Percentiles rank a stretch among this genome's conserved stretches.
These are phyloP conservation scores for Melampsora americana DNA, from an alignment of 1,284 basidiomycete genomes.

Conservation along the genomic window DNA sequence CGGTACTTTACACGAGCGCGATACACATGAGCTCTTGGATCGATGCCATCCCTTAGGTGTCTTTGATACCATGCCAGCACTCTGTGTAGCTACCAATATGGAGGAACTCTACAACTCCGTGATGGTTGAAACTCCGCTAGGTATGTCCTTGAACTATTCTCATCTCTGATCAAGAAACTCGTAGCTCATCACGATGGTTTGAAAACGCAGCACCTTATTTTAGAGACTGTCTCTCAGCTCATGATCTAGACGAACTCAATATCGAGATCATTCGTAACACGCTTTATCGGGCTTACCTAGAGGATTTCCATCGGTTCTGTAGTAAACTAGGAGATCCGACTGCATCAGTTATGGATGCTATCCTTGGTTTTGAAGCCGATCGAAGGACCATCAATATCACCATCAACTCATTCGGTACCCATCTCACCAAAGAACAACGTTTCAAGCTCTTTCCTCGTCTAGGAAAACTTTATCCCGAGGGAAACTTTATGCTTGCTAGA, in stretches of 20 bases:
- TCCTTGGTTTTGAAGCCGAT: slow-evolving; percentile 95
- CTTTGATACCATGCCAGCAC: slow-evolving; percentile 97
- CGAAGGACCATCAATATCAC: slow-evolving; percentile 96
- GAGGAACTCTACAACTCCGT: slow-evolving; percentile 97
- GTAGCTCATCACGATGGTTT: background rate
- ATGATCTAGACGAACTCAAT: slow-evolving; percentile 96
- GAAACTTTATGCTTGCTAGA: slow-evolving; percentile 87
- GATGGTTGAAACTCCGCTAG: slow-evolving; percentile 92
- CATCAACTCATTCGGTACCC: slow-evolving; percentile 97
- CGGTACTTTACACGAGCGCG: slow-evolving; percentile 92
- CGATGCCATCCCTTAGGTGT: slow-evolving; percentile 95
- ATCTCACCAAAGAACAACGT: slow-evolving; percentile 89
- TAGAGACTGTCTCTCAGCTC: slow-evolving; percentile 87
- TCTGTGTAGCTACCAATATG: slow-evolving; percentile 99
- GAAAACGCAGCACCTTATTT: slow-evolving; percentile 82
- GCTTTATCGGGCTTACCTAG: slow-evolving; percentile 98
- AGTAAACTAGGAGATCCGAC: slow-evolving; percentile 77
- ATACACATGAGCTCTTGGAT: slow-evolving; percentile 93
- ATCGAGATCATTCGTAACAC: slow-evolving; percentile 99
- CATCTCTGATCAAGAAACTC: slow-evolving; percentile 41
- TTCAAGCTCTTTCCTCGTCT: slow-evolving; percentile 93
- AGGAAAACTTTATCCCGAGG: slow-evolving; percentile 88
- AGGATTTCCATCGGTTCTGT: slow-evolving; percentile 89
- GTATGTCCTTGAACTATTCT: slow-evolving; percentile 58
- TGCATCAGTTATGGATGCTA: slow-evolving; percentile 78